Conservation (phyloP, 2,329 filamentous ascomycete species). For the Calonectria crousiana region DNA sequence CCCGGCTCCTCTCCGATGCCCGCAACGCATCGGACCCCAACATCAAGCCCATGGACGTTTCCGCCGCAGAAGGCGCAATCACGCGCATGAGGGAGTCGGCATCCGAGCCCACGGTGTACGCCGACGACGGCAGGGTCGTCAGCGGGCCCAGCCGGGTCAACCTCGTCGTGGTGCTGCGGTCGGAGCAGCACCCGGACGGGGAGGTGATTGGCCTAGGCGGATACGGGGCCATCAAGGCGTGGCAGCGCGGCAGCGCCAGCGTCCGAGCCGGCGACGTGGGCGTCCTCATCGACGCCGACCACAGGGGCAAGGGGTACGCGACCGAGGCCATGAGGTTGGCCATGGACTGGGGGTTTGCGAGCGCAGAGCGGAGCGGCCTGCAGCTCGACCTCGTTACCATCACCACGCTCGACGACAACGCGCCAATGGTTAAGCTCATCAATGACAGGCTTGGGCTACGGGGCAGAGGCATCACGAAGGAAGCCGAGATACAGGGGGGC, state of each 20-base stretch:
- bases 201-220: constrained; percentile 19
- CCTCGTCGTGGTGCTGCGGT: constrained; percentile 11
- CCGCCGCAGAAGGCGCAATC: constrained; percentile 5
- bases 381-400: constrained; percentile 18
- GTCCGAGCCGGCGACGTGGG: constrained; percentile 16
- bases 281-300: constrained; percentile 16
- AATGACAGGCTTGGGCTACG: constrained; percentile 9
- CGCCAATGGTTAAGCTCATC: constrained; percentile 3
- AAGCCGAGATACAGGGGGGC: neutral
- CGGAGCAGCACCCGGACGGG: constrained; percentile 1
- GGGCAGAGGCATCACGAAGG: neutral
- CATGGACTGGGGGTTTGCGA: constrained; percentile 14
- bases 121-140: neutral
- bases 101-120: constrained; percentile 3
- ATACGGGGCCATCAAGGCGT: constrained; percentile 17
- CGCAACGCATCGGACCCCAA: constrained; percentile 18
- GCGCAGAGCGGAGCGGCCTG: constrained; percentile 5
- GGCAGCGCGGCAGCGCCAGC: neutral
- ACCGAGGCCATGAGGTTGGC: constrained; percentile 20
- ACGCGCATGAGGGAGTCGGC: constrained; percentile 18
- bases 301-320: constrained; percentile 19
- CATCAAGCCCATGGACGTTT: constrained; percentile 13
- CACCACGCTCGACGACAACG: constrained; percentile 18
- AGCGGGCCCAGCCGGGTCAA: constrained; percentile 20
- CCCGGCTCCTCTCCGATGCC: constrained; percentile 20